phyloP scores from a whole-genome alignment of 106 monocot species.

The Dactylorhiza incarnata region DNA sequence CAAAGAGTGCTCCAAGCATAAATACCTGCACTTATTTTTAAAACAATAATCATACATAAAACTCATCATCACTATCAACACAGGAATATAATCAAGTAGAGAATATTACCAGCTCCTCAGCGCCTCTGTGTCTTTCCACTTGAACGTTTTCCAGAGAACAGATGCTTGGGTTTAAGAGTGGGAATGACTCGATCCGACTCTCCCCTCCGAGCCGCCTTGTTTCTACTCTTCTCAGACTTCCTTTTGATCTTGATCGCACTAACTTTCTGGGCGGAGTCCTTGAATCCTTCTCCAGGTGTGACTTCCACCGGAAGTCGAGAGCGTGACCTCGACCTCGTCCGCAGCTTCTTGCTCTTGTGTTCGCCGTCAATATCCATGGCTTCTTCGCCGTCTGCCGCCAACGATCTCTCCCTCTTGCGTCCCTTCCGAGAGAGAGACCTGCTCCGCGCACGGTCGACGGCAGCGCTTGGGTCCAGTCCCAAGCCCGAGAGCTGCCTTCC shows the following conservation, averaged over 20 bases:
- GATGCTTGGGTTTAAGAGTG: conserved; percentile 86
- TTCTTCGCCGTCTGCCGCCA: conserved; percentile 24
- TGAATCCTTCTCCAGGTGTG: conserved; percentile 83
- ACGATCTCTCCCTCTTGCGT: conserved; percentile 62
- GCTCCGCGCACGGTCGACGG: conserved; percentile 59
- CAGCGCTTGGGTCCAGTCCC: conserved; percentile 69
- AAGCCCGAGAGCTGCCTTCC: conserved; percentile 72
- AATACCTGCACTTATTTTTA: too few relatives aligned
- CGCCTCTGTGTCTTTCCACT: conserved; percentile 77
- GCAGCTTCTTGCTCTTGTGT: conserved; percentile 53
- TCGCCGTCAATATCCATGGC: conserved; percentile 62
- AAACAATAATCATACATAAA: too few relatives aligned
- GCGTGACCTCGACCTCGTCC: conserved; percentile 36
- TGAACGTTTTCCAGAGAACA: conserved; percentile 85
- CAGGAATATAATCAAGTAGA: too few relatives aligned
- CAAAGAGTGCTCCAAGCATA: too few relatives aligned
- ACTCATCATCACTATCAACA: too few relatives aligned
- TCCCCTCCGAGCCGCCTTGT: conserved; percentile 74
- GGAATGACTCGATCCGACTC: conserved; percentile 91
- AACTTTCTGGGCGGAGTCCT: conserved; percentile 72
- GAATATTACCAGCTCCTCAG: conserved; percentile 10
- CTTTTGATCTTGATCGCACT: conserved; percentile 63
- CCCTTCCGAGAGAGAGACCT: conserved; percentile 42
- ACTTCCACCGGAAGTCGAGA: conserved; percentile 65
- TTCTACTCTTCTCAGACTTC: conserved; percentile 59